phyloP scores from a whole-genome alignment of 352 stramenopile genomes.

The Phytopythium sindhum region DNA sequence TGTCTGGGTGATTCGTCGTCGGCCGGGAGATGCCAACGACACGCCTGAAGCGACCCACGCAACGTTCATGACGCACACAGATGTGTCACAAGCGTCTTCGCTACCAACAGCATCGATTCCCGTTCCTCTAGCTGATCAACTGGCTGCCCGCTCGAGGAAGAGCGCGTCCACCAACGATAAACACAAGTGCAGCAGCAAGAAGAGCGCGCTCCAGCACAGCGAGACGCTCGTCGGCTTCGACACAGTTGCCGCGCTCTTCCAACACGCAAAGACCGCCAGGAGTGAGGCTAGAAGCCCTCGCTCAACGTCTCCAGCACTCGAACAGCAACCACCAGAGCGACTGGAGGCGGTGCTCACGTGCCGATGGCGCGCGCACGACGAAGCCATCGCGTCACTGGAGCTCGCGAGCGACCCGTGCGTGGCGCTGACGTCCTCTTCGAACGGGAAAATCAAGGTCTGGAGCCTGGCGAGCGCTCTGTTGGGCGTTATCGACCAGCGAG shows the following conservation, averaged over 20 bases:
- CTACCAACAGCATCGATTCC: not conserved
- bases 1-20: conserved; percentile 28
- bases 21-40: not conserved
- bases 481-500: conserved; percentile 64
- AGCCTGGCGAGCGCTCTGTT: conserved; percentile 31
- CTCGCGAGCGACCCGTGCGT: conserved; percentile 32
- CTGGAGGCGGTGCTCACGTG: conserved; percentile 1
- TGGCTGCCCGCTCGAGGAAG: not conserved
- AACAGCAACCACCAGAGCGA: not conserved
- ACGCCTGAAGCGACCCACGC: not conserved
- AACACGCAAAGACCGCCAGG: conserved; percentile 16
- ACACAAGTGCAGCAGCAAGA: not conserved
- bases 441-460: conserved; percentile 66
- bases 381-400: conserved; percentile 35
- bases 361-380: conserved; percentile 43
- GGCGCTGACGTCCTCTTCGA: conserved; percentile 43
- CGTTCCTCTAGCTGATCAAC: not conserved
- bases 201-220: conserved; percentile 45
- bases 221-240: conserved; percentile 56
- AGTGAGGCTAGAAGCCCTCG: conserved; percentile 3
- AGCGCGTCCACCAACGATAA: not conserved
- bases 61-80: conserved; percentile 9
- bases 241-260: conserved; percentile 42
- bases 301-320: not conserved
- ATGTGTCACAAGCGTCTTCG: not conserved